Base-by-base conservation (phyloP, 345 rosid species). In the Noccaea bulbosa region DNA sequence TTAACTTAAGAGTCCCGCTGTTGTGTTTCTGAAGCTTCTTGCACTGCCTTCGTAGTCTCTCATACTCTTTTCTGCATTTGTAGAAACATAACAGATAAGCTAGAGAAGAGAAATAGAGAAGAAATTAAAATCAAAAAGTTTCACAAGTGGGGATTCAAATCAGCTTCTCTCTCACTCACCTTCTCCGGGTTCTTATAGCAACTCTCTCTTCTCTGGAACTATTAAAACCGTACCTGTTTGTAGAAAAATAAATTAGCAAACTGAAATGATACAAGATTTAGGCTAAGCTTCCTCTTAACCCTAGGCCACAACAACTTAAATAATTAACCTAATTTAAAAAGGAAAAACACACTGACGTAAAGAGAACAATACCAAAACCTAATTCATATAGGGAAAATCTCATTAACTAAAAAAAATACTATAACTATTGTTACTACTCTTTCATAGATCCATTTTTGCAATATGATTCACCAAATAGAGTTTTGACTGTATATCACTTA, bases 121-220 rank as follows among this genome's bases (percentile, higher is more conserved):
- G 27, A 51, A 2, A n/a, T n/a, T n/a, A n/a, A 43, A 56, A 41
- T 24, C 11, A 17, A 9, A 3, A 20, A 1, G 0, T 12, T 33
- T 22, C 17, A 56, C 32, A 66, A 11, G 11, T 45, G 30, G 16
- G 20, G 65, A 69, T 62, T 56, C 53, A 70, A 2, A 62, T 24
- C 63, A 37, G 60, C 38, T 27, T 27, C 24, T 64, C 16, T 20
- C 53, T 41, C 46, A 89, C 62, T 40, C 37, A 95, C 99, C 97
- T 92, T 80, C 91, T 89, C 69, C 81, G 82, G 7, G 79, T 90
- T 81, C 85, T 84, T 79, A 82, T 62, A 61, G 57, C 24, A 9
- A 83, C 88, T 79, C 99, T 84, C 80, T 92, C 96, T 74, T 88
- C 93, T 77, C 77, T 83, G 39, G 96, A 81, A 72, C 89, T 90